Evolutionary conservation across 768 basidiomycete genomes (phyloP), one percentile per base, ranked within the genome.

Genomic region (Mycena floridula): DNA sequence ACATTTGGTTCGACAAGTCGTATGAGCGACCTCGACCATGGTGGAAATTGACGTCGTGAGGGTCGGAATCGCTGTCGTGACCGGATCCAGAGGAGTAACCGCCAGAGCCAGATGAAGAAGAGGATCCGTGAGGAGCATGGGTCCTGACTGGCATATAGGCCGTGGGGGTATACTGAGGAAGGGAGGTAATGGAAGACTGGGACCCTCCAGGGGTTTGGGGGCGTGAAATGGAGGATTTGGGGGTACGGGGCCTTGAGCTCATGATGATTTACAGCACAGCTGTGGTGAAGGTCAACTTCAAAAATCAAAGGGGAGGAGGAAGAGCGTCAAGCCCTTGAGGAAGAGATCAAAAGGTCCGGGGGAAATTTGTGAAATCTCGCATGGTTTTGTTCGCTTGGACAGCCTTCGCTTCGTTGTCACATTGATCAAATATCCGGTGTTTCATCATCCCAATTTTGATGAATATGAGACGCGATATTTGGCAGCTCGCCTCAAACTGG

Each of bases 51-150:
- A 42, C 40, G 21, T 42, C 40, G 13, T 42, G 40, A 42, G 40
- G 40, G 25, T 42, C 40, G 40, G 40, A 42, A 15, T 42, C 40
- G 21, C 40, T 42, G 11, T 42, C 40, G 23, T 42, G 23, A 25
- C 40, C 40, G 15, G 40, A 42, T 12, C n/a, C n/a, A n/a, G 40
- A 16, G 25, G 16, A 21, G 13, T 21, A 41, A 13, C 8, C 12
- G 12, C n/a, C n/a, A n/a, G n/a, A n/a, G n/a, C n/a, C n/a, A n/a
- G n/a, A n/a, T n/a, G 40, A 23, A 25, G 15, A 42, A 11, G 20
- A 5, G 2, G 40, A 42, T 11, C 13, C 21, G 2, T 16, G 38
- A 8, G 5, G n/a, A 39, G 38, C 16, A 11, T 16, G 22, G 38
- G 13, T 21, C 13, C 21, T 16, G n/a, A 13, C n/a, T 39, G 13